Percentiles rank a stretch among this genome's conserved stretches.
Conservation (phyloP, 169 alveolate species). For the Cyclospora cayetanensis region DNA sequence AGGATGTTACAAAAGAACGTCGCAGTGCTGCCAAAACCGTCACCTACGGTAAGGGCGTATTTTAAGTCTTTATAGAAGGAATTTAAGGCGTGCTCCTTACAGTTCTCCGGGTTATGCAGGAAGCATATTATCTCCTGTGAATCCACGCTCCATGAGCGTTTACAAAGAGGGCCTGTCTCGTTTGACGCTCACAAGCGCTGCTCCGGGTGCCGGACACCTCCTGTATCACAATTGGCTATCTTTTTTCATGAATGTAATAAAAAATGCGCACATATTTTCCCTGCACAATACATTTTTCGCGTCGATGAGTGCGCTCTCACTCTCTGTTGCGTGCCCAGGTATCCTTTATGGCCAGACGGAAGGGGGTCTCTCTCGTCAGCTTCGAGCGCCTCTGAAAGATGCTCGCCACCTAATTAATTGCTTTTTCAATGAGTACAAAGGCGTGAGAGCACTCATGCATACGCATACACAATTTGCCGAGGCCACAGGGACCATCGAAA, state of each 20-base stretch:
- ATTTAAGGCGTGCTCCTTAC: background rate
- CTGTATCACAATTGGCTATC: no score
- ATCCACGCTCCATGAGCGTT: no score
- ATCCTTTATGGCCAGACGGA: slow-evolving; percentile 80
- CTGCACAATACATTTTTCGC: no score
- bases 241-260: no score
- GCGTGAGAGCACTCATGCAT: slow-evolving; percentile 74
- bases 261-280: no score
- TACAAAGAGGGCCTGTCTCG: no score
- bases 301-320: background rate
- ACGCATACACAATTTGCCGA: slow-evolving; percentile 73
- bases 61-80: background rate
- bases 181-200: no score
- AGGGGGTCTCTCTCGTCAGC: slow-evolving; percentile 76
- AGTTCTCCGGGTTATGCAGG: no score
- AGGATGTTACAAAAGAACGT: slow-evolving; percentile 75
- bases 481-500: slow-evolving; percentile 72
- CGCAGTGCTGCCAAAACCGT: slow-evolving; percentile 80
- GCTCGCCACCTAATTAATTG: slow-evolving; percentile 74
- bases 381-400: slow-evolving; percentile 70
- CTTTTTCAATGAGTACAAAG: slow-evolving; percentile 74
- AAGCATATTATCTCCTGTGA: no score
- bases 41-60: slow-evolving; percentile 73
- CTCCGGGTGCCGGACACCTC: no score
- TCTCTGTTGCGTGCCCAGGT: background rate